A percentile compares a stretch with the other conserved stretches of the same genome.
Evolutionary conservation across 2,329 filamentous ascomycete species (phyloP).

Genomic region (Botryotinia calthae): DNA sequence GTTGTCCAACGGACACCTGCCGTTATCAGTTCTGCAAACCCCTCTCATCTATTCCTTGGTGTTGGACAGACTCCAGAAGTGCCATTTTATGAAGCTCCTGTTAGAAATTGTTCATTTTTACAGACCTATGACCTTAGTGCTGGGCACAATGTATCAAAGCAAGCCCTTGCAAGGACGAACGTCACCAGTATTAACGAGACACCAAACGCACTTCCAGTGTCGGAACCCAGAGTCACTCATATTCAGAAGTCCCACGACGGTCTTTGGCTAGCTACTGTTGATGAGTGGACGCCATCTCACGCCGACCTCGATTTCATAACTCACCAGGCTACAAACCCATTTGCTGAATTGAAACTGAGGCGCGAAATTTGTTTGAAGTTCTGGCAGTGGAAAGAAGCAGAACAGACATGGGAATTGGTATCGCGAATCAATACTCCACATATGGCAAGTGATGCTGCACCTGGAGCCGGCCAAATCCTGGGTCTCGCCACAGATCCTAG

Average conservation of each 20-base stretch:
- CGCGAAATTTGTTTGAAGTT: slow-evolving; percentile 86
- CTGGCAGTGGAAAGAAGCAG: slow-evolving; percentile 66
- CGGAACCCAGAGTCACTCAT: slow-evolving; percentile 74
- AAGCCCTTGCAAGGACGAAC: slow-evolving; percentile 86
- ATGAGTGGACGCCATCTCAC: slow-evolving; percentile 79
- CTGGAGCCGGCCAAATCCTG: slow-evolving; percentile 58
- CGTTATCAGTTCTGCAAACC: slow-evolving; percentile 58
- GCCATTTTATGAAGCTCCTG: slow-evolving; percentile 49
- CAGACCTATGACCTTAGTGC: slow-evolving; percentile 86
- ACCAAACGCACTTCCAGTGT: slow-evolving; percentile 66
- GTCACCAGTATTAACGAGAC: slow-evolving; percentile 77
- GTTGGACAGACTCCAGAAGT: slow-evolving; percentile 62
- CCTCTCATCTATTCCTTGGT: slow-evolving; percentile 65
- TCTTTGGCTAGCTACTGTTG: slow-evolving; percentile 85
- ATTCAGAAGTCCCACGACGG: slow-evolving; percentile 78
- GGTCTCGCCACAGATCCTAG: slow-evolving; percentile 70
- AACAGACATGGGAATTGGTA: slow-evolving; percentile 67
- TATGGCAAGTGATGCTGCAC: slow-evolving; percentile 51
- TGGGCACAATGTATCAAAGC: slow-evolving; percentile 75
- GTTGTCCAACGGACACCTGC: slow-evolving; percentile 51
- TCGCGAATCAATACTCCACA: slow-evolving; percentile 85
- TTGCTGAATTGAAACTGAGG: slow-evolving; percentile 50
- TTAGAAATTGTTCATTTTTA: slow-evolving; percentile 60
- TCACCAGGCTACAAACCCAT: slow-evolving; percentile 45
- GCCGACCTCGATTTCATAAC: slow-evolving; percentile 63